Base-by-base conservation (phyloP, 768 basidiomycete species). In the Dendrothele bispora region DNA sequence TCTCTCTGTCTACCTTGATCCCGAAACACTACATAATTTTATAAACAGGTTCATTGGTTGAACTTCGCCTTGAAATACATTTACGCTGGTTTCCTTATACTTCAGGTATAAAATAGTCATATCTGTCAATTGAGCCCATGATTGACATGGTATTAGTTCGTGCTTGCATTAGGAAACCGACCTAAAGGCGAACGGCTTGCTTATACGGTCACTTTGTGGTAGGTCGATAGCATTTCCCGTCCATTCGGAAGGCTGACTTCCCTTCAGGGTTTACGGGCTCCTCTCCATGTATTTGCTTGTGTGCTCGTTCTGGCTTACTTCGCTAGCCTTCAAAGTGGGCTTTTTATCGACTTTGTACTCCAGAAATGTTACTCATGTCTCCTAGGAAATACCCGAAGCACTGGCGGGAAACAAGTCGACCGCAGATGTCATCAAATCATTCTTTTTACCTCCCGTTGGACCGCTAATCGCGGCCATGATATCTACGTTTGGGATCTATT, bases 121-220 rank as follows among this genome's bases (percentile, higher is more conserved):
- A 32, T 32, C 30, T 32, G 10, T 17, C 17, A 17, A n/a, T 10
- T 17, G 30, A 10, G 10, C 30, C 11, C 17, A 10, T 10, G 30
- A 10, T 32, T 10, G n/a, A 32, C 30, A 17, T 32, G 77, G 76
- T 21, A 8, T 5, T 48, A 82, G 74, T 87, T 89, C 57, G 75
- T 89, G 36, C 72, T 89, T 17, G 87, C 84, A 14, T 68, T 89
- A 18, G 87, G 87, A 24, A 90, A 89, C 53, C 66, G 87, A 48
- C 88, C 87, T 4, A 89, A 89, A 57, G 88, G 84, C 26, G 88
- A 90, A 65, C 74, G 77, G 11, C 49, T 67, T 22, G 73, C 80
- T 5, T 87, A 87, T 55, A 67, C 73, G 0, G 47, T 43, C 12
- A 43, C 41, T 25, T 28, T 43, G 29, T 43, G 41, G 41, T 39